A percentile compares a stretch with the other conserved stretches of the same genome.
Conservation (phyloP, 1,284 basidiomycete genomes). For the Coniferiporia sulphurascens region DNA sequence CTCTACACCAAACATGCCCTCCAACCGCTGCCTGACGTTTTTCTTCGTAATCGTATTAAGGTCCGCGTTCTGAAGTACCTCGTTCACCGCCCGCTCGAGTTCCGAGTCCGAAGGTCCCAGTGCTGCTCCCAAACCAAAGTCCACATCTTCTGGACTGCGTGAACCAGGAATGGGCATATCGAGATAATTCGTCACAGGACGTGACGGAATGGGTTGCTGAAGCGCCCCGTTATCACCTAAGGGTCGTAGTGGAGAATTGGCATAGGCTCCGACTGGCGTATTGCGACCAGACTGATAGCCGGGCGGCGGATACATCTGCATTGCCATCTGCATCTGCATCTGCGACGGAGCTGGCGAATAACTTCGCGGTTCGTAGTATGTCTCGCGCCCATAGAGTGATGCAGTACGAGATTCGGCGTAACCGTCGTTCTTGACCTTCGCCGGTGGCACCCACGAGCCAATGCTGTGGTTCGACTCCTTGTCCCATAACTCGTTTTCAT, state of each 20-base stretch:
- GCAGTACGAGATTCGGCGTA: constrained; percentile 70
- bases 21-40: constrained; percentile 76
- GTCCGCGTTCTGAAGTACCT: constrained; percentile 72
- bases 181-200: constrained; percentile 70
- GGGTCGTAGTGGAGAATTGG: constrained; percentile 33
- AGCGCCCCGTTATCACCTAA: constrained; percentile 34
- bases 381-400: constrained; percentile 79
- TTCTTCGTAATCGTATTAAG: constrained; percentile 88
- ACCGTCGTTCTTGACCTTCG: constrained; percentile 60
- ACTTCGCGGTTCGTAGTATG: constrained; percentile 60
- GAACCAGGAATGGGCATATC: constrained; percentile 57
- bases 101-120: constrained; percentile 60
- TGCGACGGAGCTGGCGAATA: constrained; percentile 71
- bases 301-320: constrained; percentile 49
- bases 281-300: constrained; percentile 77
- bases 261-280: constrained; percentile 46
- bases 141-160: constrained; percentile 48
- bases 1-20: constrained; percentile 74
- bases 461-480: constrained; percentile 91
- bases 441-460: constrained; percentile 76
- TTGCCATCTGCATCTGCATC: constrained; percentile 20
- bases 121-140: constrained; percentile 41
- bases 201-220: constrained; percentile 57
- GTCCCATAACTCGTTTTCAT: constrained; percentile 97
- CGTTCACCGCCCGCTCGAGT: constrained; percentile 67